Conservation (phyloP, 495 filamentous ascomycete species). For the Aspergillus nanangensis region DNA sequence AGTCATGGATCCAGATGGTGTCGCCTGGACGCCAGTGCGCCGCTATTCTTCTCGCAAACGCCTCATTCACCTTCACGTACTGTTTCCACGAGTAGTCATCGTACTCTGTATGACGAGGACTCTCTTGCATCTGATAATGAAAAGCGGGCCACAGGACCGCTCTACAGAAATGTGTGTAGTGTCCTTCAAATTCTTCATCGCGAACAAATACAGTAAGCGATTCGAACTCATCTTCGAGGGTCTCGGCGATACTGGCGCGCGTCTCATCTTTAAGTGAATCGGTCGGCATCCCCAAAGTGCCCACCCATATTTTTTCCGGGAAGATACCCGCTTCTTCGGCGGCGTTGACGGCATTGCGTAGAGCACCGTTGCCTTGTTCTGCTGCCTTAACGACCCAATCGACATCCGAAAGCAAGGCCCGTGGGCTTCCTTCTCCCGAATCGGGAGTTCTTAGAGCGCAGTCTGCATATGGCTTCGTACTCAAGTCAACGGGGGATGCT, state of each 20-base stretch:
- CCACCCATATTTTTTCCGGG: conserved; percentile 71
- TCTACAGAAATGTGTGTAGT: conserved; percentile 88
- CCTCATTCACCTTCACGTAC: conserved; percentile 81
- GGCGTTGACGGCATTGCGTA: conserved; percentile 76
- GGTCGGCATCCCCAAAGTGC: conserved; percentile 84
- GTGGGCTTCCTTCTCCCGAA: conserved; percentile 35
- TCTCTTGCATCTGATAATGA: conserved; percentile 91
- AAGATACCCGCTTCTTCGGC: conserved; percentile 55
- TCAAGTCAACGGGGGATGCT: conserved; percentile 21
- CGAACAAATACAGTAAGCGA: conserved; percentile 74
- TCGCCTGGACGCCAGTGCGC: conserved; percentile 83
- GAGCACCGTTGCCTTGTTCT: conserved; percentile 81
- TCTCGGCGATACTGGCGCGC: conserved; percentile 71
- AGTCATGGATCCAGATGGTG: conserved; percentile 87
- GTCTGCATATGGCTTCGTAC: not conserved
- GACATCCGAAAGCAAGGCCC: conserved; percentile 52
- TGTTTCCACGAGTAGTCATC: conserved; percentile 92
- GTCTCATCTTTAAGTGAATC: conserved; percentile 66
- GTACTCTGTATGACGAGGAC: conserved; percentile 90
- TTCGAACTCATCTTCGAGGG: conserved; percentile 68
- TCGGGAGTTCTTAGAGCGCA: not conserved
- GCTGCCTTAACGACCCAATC: conserved; percentile 75
- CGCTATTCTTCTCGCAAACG: conserved; percentile 79
- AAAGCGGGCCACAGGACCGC: conserved; percentile 82
- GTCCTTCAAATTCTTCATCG: conserved; percentile 81